A percentile compares a stretch with the other conserved stretches of the same genome.
phyloP scores from a whole-genome alignment of 2,329 filamentous ascomycete species.

The Verticillium longisporum region DNA sequence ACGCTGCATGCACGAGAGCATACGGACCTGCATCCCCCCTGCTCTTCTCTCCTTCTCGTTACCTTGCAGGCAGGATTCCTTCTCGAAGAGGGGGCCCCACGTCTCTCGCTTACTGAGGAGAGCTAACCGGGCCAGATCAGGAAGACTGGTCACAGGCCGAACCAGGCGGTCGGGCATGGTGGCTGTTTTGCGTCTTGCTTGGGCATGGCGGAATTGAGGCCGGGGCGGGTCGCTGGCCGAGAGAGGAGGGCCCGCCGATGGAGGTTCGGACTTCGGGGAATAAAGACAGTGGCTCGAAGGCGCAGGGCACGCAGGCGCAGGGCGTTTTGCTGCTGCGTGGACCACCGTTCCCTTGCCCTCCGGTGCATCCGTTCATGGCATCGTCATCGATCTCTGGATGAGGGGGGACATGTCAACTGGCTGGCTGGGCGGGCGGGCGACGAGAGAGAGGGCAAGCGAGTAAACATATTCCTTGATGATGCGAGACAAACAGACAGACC shows the following conservation, averaged over 20 bases:
- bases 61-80: neutral
- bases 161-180: neutral
- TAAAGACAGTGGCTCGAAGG: neutral
- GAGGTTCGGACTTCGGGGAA: neutral
- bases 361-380: neutral
- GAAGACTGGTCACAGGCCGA: neutral
- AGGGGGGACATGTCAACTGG: too few relatives aligned
- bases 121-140: too few relatives aligned
- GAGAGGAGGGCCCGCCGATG: neutral
- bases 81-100: neutral
- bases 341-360: too few relatives aligned
- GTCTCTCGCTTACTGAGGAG: neutral
- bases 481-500: too few relatives aligned
- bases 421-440: neutral
- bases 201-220: neutral
- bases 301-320: too few relatives aligned
- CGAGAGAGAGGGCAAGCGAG: too few relatives aligned
- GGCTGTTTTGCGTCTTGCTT: neutral
- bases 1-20: neutral
- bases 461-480: too few relatives aligned
- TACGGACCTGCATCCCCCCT: neutral
- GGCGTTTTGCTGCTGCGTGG: neutral
- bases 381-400: neutral
- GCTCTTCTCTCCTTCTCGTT: neutral
- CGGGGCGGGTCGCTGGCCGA: neutral